A percentile compares a stretch with the other conserved stretches of the same genome.
Conservation (phyloP, 768 basidiomycete species). For the Trametes punicea region DNA sequence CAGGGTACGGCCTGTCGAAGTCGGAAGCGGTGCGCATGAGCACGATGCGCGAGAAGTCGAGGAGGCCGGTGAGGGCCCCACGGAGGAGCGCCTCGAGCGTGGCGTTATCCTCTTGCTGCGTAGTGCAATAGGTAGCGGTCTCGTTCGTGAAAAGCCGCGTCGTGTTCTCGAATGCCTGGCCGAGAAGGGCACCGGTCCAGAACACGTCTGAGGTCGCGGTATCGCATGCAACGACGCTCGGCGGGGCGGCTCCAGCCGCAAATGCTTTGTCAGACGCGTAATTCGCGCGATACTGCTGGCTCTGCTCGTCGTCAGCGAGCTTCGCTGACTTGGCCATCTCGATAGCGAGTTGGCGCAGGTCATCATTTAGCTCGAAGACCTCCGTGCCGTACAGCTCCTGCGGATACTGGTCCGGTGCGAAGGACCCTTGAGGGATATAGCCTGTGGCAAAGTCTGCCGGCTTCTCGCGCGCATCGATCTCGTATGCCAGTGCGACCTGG, state of each 20-base stretch:
- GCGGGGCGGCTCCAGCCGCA: constrained; percentile 32
- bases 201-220: constrained; percentile 37
- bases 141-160: constrained; percentile 36
- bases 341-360: constrained; percentile 33
- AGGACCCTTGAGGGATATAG: constrained; percentile 34
- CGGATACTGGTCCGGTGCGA: constrained; percentile 28
- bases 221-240: constrained; percentile 35
- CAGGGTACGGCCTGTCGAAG: constrained; percentile 30
- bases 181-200: constrained; percentile 36
- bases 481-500: constrained; percentile 38
- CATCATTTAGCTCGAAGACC: constrained; percentile 45
- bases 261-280: constrained; percentile 27
- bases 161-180: constrained; percentile 37
- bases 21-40: constrained; percentile 38
- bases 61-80: constrained; percentile 28
- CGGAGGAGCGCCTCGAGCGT: constrained; percentile 37
- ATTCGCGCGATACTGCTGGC: constrained; percentile 31
- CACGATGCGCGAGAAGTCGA: constrained; percentile 38
- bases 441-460: constrained; percentile 37
- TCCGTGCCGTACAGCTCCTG: constrained; percentile 40
- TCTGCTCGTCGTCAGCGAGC: constrained; percentile 33
- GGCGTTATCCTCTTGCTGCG: constrained; percentile 42
- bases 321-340: constrained; percentile 29
- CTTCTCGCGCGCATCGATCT: constrained; percentile 41
- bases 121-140: constrained; percentile 31